Conservation (phyloP, 805 yeast genomes). For the Lachancea meyersii region DNA sequence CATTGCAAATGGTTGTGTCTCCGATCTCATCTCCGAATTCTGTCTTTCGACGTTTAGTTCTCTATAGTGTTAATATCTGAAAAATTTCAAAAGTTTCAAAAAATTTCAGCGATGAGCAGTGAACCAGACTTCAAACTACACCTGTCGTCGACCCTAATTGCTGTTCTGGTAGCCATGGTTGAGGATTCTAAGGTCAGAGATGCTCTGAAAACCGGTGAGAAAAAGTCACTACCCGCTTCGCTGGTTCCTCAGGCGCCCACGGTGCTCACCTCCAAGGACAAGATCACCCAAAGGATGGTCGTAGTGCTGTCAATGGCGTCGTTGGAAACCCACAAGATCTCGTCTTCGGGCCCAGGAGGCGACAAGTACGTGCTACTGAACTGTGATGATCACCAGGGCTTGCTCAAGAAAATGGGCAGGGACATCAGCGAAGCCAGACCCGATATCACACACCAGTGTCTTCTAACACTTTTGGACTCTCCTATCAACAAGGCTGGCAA, state of each 20-base stretch:
- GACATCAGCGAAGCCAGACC: constrained; percentile 98
- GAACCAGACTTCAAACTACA: neutral
- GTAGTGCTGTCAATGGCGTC: constrained; percentile 97
- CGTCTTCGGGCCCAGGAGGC: constrained; percentile 69
- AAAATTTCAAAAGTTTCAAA: neutral
- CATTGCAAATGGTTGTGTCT: too few relatives aligned
- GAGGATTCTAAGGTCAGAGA: constrained; percentile 45
- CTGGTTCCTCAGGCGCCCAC: constrained; percentile 84
- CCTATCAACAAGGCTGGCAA: constrained; percentile 97
- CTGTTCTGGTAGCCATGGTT: constrained; percentile 32
- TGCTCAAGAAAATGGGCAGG: constrained; percentile 90
- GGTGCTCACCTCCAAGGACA: constrained; percentile 76
- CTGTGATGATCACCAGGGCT: constrained; percentile 98
- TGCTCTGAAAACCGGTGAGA: constrained; percentile 33
- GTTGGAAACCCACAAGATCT: constrained; percentile 86
- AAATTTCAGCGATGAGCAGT: constrained; percentile 5
- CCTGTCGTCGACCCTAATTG: too few relatives aligned
- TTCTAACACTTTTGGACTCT: constrained; percentile 88
- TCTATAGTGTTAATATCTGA: neutral
- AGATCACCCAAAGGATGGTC: constrained; percentile 75
- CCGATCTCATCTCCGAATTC: neutral
- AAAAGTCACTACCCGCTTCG: constrained; percentile 53
- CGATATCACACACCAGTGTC: constrained; percentile 98
- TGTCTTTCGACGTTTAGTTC: neutral
- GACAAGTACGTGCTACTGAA: constrained; percentile 90